These are phyloP conservation scores for Serendipita vermifera DNA, from an alignment of 768 basidiomycete genomes.

Conservation along the genomic window DNA sequence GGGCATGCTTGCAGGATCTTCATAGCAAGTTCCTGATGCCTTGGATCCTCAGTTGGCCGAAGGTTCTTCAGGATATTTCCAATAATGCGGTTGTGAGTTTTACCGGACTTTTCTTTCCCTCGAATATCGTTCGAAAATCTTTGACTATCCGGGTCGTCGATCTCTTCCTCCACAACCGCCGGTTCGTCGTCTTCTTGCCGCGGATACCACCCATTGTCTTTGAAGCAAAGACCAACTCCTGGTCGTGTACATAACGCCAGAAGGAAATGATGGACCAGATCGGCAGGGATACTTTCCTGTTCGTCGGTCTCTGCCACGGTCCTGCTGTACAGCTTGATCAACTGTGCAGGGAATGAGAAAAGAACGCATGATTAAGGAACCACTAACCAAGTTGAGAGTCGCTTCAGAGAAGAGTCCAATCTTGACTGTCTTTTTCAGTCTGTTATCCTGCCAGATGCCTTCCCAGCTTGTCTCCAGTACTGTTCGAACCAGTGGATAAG, in stretches of 20 bases:
- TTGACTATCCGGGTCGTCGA: constrained; percentile 17
- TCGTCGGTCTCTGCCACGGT: constrained; percentile 32
- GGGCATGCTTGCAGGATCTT: constrained; percentile 75
- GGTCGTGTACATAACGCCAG: constrained; percentile 71
- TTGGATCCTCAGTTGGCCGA: constrained; percentile 78
- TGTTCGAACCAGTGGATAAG: constrained; percentile 43
- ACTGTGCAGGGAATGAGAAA: constrained; percentile 28
- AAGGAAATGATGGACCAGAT: constrained; percentile 78
- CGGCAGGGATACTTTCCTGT: constrained; percentile 49
- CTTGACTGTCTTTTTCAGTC: constrained; percentile 58
- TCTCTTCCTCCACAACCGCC: constrained; percentile 27
- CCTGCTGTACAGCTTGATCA: constrained; percentile 65
- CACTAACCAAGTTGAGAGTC: constrained; percentile 47
- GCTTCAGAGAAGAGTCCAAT: constrained; percentile 57
- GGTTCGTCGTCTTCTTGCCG: constrained; percentile 39
- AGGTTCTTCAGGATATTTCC: constrained; percentile 57
- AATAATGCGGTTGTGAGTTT: constrained; percentile 72
- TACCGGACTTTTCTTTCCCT: constrained; percentile 30
- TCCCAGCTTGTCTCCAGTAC: constrained; percentile 67
- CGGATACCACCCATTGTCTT: constrained; percentile 82
- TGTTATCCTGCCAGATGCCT: constrained; percentile 61
- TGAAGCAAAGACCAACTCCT: constrained; percentile 77
- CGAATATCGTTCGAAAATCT: constrained; percentile 14
- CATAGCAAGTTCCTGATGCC: constrained; percentile 72
- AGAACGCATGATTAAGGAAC: constrained; percentile 6